phyloP scores from a whole-genome alignment of 23 red algal genomes.

The Agarophyton chilense region DNA sequence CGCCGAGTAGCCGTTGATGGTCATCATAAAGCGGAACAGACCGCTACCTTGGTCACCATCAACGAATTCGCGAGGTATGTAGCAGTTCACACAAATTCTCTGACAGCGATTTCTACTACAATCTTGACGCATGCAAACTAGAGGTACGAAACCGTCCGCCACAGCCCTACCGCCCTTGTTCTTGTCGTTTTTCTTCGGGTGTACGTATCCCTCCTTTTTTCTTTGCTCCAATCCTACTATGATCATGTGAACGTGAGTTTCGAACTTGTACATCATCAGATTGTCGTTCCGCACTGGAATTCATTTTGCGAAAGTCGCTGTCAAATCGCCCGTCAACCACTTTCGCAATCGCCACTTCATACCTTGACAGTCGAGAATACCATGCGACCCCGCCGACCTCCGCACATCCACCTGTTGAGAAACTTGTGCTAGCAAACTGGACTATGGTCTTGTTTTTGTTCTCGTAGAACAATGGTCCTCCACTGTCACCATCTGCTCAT shows the following conservation, averaged over 20 bases:
- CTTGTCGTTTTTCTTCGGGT: neutral
- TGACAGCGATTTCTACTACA: no score
- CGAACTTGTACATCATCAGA: neutral
- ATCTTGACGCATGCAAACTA: no score
- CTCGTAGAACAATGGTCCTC: slow-evolving; percentile 23
- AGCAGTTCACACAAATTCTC: no score
- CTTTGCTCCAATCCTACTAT: neutral
- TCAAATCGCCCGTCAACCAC: neutral
- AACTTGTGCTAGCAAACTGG: slow-evolving; percentile 24
- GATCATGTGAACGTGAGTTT: neutral
- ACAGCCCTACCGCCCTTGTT: neutral
- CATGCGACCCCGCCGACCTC: slow-evolving; percentile 28
- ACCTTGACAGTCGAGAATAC: slow-evolving; percentile 36
- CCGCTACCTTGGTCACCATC: no score
- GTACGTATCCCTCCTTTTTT: neutral
- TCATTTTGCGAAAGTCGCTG: neutral
- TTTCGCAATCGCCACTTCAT: slow-evolving; percentile 21
- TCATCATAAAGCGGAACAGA: no score
- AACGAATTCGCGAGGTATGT: no score
- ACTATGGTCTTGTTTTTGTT: neutral
- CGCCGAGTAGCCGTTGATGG: no score
- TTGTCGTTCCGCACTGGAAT: neutral
- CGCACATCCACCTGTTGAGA: slow-evolving; percentile 10
- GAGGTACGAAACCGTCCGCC: no score
- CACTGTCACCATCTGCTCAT: slow-evolving; percentile 26